Conservation (phyloP, 2,329 filamentous ascomycete species). For the Penicillium sp. region DNA sequence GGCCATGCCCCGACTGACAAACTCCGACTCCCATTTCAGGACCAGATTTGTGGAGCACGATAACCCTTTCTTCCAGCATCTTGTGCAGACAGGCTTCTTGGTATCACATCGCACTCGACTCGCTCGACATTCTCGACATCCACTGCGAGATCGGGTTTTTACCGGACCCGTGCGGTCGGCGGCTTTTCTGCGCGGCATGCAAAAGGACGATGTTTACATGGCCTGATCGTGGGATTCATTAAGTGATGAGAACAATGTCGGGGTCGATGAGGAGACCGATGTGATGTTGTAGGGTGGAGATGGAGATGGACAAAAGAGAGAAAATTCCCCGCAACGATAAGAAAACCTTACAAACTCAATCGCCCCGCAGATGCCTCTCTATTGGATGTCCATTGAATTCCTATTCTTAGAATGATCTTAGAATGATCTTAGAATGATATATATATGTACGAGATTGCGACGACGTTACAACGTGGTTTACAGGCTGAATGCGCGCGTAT, state of each 20-base stretch:
- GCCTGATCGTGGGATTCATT: constrained; percentile 10
- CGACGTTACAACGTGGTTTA: too few relatives aligned
- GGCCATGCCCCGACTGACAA: constrained; percentile 38
- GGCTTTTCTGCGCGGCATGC: constrained; percentile 37
- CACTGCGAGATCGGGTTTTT: constrained; percentile 38
- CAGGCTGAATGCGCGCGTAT: too few relatives aligned
- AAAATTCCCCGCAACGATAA: constrained; percentile 2
- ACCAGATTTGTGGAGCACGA: constrained; percentile 36
- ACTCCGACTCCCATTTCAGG: constrained; percentile 40
- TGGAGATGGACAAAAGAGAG: neutral
- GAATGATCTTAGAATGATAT: too few relatives aligned
- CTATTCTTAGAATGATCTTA: too few relatives aligned
- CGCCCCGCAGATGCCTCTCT: too few relatives aligned
- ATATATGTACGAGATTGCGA: too few relatives aligned
- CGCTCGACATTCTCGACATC: constrained; percentile 39
- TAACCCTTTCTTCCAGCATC: constrained; percentile 35
- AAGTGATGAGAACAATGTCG: neutral
- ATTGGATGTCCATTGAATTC: too few relatives aligned
- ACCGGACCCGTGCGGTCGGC: constrained; percentile 33
- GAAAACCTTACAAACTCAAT: neutral
- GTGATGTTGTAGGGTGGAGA: neutral
- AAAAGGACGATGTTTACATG: constrained; percentile 25
- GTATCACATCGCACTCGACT: constrained; percentile 42
- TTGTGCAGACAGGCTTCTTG: constrained; percentile 35
- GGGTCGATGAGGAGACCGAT: neutral